Base-by-base conservation (phyloP, 805 yeast species). In the Suhomyces sp. region DNA sequence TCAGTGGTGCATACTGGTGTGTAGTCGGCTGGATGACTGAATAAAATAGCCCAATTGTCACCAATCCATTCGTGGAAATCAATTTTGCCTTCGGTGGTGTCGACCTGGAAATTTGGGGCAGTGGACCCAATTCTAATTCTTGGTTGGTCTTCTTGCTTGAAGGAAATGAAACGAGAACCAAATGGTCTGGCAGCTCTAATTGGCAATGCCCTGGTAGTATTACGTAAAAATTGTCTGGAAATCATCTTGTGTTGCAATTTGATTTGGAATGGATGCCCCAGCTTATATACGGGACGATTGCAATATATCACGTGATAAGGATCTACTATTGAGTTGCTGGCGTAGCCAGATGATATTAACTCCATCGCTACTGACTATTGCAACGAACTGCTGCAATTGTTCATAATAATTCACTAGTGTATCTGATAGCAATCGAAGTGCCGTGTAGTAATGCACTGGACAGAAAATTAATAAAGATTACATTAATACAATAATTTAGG, bases 1-100 rank as follows among this genome's bases (percentile, higher is more conserved):
- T 86, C 91, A 49, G 91, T 86, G 57, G 90, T 86, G 68, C 91
- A 86, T 47, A 86, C 88, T 35, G 91, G 91, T 19, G 91, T 86
- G 76, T 83, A 86, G 67, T 86, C 90, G 58, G 85, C 90, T 52
- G 91, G 91, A 66, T 86, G 90, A 31, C 88, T 83, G 72, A 86
- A 86, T 57, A 86, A 77, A 41, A 86, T 82, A 46, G 77, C 78
- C 90, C 91, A 86, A 53, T 77, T 70, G 63, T 78, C 76, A 35
- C 85, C 88, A 53, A 81, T 76, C 70, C 71, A 86, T 55, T 82
- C 80, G 69, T 85, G 86, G 74, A 86, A 85, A 57, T 80, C 78
- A 56, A 86, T 76, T 55, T 78, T 75, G 50, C 90, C 90, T 58
- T 75, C 72, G 31, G 90, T 83, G 47, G 90, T 79, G 49, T 82